These are phyloP conservation scores for Trichoderma erinaceum DNA, from an alignment of 495 filamentous ascomycete genomes.

Conservation along the genomic window DNA sequence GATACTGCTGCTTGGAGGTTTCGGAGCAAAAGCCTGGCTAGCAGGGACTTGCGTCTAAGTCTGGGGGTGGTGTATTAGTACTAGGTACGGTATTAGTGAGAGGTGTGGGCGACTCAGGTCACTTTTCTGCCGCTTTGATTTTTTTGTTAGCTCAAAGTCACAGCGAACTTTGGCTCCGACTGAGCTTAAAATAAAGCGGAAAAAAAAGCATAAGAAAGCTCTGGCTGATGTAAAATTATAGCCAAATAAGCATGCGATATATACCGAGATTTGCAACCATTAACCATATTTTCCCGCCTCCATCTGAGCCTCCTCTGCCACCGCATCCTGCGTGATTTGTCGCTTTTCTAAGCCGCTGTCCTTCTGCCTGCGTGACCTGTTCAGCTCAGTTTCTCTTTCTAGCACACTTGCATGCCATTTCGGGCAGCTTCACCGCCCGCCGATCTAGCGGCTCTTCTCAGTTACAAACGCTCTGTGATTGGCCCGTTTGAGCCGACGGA, in stretches of 20 bases:
- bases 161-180: background rate
- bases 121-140: slow-evolving; percentile 1
- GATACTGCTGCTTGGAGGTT: background rate
- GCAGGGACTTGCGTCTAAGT: slow-evolving; percentile 13
- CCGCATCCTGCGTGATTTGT: background rate
- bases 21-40: slow-evolving; percentile 4
- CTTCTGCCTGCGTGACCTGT: background rate
- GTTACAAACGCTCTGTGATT: background rate
- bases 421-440: slow-evolving; percentile 12
- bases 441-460: background rate
- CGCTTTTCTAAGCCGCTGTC: background rate
- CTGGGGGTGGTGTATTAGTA: background rate
- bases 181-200: background rate
- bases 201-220: background rate
- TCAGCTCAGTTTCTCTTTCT: background rate
- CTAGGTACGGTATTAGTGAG: background rate
- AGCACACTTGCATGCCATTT: background rate
- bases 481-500: background rate
- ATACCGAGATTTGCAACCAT: too few relatives aligned
- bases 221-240: background rate
- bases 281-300: background rate
- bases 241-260: too few relatives aligned
- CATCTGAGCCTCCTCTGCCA: background rate
- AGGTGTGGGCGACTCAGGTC: background rate
- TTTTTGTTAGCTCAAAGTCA: background rate